A percentile compares a stretch with the other conserved stretches of the same genome.
These are phyloP conservation scores for Aspergillus pseudoviridinutans DNA, from an alignment of 2,329 filamentous ascomycete species.

Conservation along the genomic window DNA sequence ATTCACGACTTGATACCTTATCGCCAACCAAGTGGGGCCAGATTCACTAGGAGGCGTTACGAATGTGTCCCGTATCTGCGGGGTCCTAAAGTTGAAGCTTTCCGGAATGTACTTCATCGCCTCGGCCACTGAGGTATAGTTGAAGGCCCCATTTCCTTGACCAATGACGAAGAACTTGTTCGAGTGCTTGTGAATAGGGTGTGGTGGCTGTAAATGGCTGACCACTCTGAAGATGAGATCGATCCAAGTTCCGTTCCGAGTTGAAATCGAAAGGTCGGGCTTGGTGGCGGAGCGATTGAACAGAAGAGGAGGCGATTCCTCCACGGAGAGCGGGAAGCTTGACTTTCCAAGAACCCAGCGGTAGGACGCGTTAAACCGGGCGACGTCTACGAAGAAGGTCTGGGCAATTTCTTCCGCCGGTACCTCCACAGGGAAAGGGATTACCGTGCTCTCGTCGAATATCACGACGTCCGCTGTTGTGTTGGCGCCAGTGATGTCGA, in stretches of 20 bases:
- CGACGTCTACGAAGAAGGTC: constrained; percentile 39
- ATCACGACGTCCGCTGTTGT: constrained; percentile 39
- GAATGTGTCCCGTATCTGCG: constrained; percentile 52
- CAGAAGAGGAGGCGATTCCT: constrained; percentile 43
- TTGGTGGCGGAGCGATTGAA: constrained; percentile 41
- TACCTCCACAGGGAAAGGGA: constrained; percentile 46
- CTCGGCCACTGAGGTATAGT: constrained; percentile 52
- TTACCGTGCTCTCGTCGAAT: constrained; percentile 42
- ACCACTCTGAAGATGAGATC: constrained; percentile 52
- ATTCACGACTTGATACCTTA: constrained; percentile 52
- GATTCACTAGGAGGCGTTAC: constrained; percentile 33
- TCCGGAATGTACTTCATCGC: constrained; percentile 46
- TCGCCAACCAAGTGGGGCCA: constrained; percentile 45
- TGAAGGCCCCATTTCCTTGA: constrained; percentile 48
- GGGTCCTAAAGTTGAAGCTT: constrained; percentile 55
- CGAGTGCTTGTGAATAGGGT: constrained; percentile 63
- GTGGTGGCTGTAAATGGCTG: constrained; percentile 49
- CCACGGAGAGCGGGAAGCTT: constrained; percentile 38
- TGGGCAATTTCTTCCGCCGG: constrained; percentile 43
- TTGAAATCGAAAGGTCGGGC: constrained; percentile 48
- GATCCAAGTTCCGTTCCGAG: constrained; percentile 49
- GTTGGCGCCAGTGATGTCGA: constrained; percentile 48
- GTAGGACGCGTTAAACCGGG: constrained; percentile 41
- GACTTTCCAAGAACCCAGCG: constrained; percentile 49
- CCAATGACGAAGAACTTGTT: constrained; percentile 59